Percentiles rank a stretch among this genome's conserved stretches.
These are phyloP conservation scores for Grigorovia transvaalensis DNA, from an alignment of 805 yeast genomes.

Conservation along the genomic window DNA sequence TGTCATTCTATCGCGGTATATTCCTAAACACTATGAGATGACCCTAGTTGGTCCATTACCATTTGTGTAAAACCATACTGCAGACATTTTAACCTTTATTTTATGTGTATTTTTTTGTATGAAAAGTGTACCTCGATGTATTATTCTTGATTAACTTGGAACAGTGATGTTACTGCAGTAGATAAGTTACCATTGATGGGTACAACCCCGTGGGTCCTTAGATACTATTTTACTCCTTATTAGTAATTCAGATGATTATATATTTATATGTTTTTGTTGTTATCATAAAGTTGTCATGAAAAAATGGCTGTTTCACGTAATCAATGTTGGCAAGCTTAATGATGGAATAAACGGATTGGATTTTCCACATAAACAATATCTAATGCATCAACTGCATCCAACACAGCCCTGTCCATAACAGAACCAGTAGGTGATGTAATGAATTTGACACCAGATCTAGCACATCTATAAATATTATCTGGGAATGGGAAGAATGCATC, in stretches of 20 bases:
- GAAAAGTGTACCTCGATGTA: not conserved
- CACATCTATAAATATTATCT: constrained; percentile 97
- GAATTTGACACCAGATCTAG: constrained; percentile 88
- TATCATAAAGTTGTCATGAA: not conserved
- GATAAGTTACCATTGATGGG: too few relatives aligned
- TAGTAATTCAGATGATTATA: not conserved
- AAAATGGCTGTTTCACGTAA: not conserved
- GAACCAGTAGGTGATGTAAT: constrained; percentile 97
- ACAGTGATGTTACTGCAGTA: too few relatives aligned
- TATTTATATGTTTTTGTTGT: too few relatives aligned
- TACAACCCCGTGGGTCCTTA: not conserved
- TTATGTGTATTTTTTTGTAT: not conserved
- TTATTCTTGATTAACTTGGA: too few relatives aligned
- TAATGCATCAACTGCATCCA: constrained; percentile 88
- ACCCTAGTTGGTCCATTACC: constrained; percentile 81
- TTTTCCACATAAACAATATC: constrained; percentile 90
- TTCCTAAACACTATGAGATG: constrained; percentile 99
- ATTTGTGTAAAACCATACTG: constrained; percentile 99
- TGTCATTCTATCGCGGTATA: constrained; percentile 78
- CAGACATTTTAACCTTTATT: constrained; percentile 47
- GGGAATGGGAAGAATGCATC: constrained; percentile 99
- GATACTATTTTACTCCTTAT: not conserved
- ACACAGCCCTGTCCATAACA: constrained; percentile 93
- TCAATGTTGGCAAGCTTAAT: constrained; percentile 34
- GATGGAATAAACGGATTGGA: constrained; percentile 97